Evolutionary conservation across 2,329 filamentous ascomycete genomes (phyloP).

Genomic region (Calonectria henricotiae): DNA sequence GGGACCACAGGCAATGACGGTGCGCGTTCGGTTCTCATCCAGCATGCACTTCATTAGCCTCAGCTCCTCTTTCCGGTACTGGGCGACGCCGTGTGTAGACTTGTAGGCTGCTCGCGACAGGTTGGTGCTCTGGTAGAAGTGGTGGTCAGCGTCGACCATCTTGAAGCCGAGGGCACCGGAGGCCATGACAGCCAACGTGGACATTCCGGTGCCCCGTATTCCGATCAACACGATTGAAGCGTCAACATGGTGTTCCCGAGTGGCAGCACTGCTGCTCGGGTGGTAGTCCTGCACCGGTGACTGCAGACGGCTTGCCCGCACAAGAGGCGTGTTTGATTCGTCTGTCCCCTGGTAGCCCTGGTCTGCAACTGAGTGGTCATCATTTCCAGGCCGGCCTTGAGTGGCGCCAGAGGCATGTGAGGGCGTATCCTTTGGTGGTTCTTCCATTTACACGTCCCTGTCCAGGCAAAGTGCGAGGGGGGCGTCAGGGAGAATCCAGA

Average conservation of each 20-base stretch:
- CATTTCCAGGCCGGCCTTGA: conserved; percentile 1
- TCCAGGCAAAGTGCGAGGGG: background rate
- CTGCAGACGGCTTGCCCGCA: conserved; percentile 20
- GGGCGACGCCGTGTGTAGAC: conserved; percentile 54
- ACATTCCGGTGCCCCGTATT: conserved; percentile 75
- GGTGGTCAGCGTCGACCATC: conserved; percentile 73
- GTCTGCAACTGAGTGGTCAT: background rate
- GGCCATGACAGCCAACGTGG: conserved; percentile 75
- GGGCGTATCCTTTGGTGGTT: background rate
- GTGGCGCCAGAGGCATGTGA: conserved; percentile 9
- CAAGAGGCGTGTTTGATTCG: conserved; percentile 15
- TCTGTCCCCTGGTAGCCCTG: background rate
- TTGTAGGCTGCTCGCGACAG: conserved; percentile 70
- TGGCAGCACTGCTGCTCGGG: background rate
- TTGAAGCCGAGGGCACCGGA: conserved; percentile 65
- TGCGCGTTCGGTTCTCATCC: conserved; percentile 66
- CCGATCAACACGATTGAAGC: conserved; percentile 37
- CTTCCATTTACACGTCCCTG: conserved; percentile 27
- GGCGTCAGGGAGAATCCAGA: background rate
- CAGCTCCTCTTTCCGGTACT: conserved; percentile 41
- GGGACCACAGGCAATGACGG: conserved; percentile 73
- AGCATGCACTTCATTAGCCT: conserved; percentile 61
- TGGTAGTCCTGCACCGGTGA: conserved; percentile 21
- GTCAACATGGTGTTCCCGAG: conserved; percentile 13
- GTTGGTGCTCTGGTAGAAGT: conserved; percentile 73